Conservation (phyloP, 192 early-diverging fungal species). For the Geranomyces variabilis region DNA sequence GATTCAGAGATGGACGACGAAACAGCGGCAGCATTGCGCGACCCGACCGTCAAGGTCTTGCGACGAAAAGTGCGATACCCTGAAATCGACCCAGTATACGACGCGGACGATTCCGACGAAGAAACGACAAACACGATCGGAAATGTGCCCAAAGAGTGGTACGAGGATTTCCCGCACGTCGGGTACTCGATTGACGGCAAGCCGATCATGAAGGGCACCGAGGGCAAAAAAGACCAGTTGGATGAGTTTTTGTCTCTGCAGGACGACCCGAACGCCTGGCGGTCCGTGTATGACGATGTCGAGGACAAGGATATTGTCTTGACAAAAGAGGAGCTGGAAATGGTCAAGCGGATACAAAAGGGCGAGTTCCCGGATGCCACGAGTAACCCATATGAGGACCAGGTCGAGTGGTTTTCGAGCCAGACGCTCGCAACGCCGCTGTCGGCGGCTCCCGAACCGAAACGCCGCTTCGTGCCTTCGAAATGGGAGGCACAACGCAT, state of each 20-base stretch:
- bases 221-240: slow-evolving; percentile 77
- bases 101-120: slow-evolving; percentile 92
- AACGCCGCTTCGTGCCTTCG: slow-evolving; percentile 93
- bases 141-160: slow-evolving; percentile 97
- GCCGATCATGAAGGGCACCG: slow-evolving; percentile 84
- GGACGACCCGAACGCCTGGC: slow-evolving; percentile 93
- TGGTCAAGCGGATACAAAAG: slow-evolving; percentile 86
- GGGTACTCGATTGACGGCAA: slow-evolving; percentile 96
- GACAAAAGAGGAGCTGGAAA: slow-evolving; percentile 87
- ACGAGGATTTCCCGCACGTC: slow-evolving; percentile 94
- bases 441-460: slow-evolving; percentile 89
- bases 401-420: slow-evolving; percentile 94
- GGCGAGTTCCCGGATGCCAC: slow-evolving; percentile 78
- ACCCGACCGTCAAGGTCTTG: slow-evolving; percentile 5
- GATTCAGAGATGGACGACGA: slow-evolving; percentile 32
- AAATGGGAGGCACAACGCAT: slow-evolving; percentile 92
- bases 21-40: not conserved
- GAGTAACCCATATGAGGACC: slow-evolving; percentile 89
- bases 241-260: slow-evolving; percentile 90
- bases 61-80: slow-evolving; percentile 47
- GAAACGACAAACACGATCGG: slow-evolving; percentile 90
- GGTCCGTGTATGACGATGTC: slow-evolving; percentile 79
- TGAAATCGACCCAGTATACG: slow-evolving; percentile 92
- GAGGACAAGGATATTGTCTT: slow-evolving; percentile 84
- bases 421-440: slow-evolving; percentile 81